These are phyloP conservation scores for Ophiostoma pallidulum DNA, from an alignment of 2,329 filamentous ascomycete genomes.

Conservation along the genomic window DNA sequence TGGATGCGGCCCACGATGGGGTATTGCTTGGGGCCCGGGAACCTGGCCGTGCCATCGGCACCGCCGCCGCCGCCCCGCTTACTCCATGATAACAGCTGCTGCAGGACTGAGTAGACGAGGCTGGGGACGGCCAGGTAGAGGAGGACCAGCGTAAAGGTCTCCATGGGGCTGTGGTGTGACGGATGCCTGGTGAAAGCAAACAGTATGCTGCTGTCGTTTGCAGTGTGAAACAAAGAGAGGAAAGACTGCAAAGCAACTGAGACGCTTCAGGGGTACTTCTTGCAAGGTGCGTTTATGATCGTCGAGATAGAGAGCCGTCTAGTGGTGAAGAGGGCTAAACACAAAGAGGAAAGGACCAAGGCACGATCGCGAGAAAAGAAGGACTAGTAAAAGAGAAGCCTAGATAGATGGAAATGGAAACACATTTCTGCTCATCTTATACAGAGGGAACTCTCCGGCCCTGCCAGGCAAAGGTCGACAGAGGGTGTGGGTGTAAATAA, in stretches of 20 bases:
- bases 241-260: too few species aligned
- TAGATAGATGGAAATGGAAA: background rate
- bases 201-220: too few species aligned
- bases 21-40: slow-evolving; percentile 38
- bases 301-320: too few species aligned
- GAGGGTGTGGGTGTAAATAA: too few species aligned
- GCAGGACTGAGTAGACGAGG: slow-evolving; percentile 32
- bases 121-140: slow-evolving; percentile 38
- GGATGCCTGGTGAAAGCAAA: too few species aligned
- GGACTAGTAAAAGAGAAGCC: background rate
- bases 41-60: slow-evolving; percentile 23
- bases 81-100: slow-evolving; percentile 29
- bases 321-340: too few species aligned
- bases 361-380: background rate
- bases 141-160: slow-evolving; percentile 30
- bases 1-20: slow-evolving; percentile 40
- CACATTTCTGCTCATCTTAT: background rate
- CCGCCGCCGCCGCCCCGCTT: slow-evolving; percentile 19
- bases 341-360: background rate
- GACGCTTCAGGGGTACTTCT: too few species aligned
- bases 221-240: background rate
- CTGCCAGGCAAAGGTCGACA: too few species aligned
- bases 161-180: slow-evolving; percentile 25
- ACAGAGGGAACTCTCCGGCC: too few species aligned
- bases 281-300: too few species aligned